Evolutionary conservation across 306 rosid species (phyloP).

Genomic region (Purshia tridentata): DNA sequence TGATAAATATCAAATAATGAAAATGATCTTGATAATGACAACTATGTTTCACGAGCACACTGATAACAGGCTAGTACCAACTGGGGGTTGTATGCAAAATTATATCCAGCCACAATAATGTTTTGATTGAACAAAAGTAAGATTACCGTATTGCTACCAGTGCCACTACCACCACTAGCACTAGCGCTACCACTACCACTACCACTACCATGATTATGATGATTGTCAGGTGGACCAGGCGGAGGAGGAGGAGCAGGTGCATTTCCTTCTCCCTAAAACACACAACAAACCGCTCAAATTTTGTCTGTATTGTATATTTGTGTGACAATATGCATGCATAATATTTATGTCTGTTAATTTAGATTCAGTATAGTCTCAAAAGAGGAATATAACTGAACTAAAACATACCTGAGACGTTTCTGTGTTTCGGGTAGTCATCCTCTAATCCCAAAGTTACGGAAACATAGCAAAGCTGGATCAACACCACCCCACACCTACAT

Average conservation of each 20-base stretch:
- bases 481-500: conserved; percentile 34
- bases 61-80: not conserved
- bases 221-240: conserved; percentile 42
- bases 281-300: conserved; percentile 10
- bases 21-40: not conserved
- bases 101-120: not conserved
- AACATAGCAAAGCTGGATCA: conserved; percentile 37
- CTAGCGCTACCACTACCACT: not conserved
- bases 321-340: not conserved
- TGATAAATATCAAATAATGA: not conserved
- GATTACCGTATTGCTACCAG: conserved; percentile 59
- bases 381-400: not conserved
- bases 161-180: no score
- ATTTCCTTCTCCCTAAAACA: conserved; percentile 56
- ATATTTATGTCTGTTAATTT: not conserved
- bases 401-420: conserved; percentile 58
- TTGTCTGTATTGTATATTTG: not conserved
- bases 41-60: not conserved
- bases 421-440: conserved; percentile 64
- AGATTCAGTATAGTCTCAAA: not conserved
- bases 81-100: not conserved
- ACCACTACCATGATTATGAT: conserved; percentile 26
- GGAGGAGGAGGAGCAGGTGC: conserved; percentile 47
- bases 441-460: conserved; percentile 59
- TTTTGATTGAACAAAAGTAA: conserved; percentile 4